Evolutionary conservation across 2,329 filamentous ascomycete species (phyloP), one percentile per base, ranked within the genome.

Genomic region (Furcasterigmium sp.): DNA sequence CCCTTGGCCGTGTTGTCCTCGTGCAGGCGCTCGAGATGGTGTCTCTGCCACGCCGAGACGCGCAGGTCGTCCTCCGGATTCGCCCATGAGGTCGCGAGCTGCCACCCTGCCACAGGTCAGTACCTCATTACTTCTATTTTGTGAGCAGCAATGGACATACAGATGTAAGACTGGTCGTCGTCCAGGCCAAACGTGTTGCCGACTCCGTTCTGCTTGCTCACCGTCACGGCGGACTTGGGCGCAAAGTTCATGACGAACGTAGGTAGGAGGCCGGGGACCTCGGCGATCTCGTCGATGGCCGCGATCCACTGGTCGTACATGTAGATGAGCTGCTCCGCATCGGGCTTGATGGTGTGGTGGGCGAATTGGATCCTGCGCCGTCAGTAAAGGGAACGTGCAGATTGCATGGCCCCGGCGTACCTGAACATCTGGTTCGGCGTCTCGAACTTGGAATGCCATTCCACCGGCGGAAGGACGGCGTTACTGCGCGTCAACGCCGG

Each of bases 101-200:
- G 64, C 61, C 59, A 68, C 30, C 57, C 64, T 68, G 19, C 17
- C 11, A 39, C 10, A 10, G 2, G 17, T 38, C 15, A 38, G 36
- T 26, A 8, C 7, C n/a, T n/a, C n/a, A n/a, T n/a, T n/a, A n/a
- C n/a, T n/a, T 7, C 3, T 14, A 6, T 17, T 13, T 4, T 13
- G 14, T 28, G 20, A 20, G 14, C 20, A 15, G 23, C 23, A 7
- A 7, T 3, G 1, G 6, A 50, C 60, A 45, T 51, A 65, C 62
- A 49, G 8, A 65, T 61, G 4, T 47, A 43, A 15, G 59, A 51
- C 41, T 63, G 45, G 3, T 52, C 43, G n/a, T 53, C 54, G 2
- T 55, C 49, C 2, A 66, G 51, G 15, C 60, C 62, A 59, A 63
- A 68, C 0, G 60, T 53, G 41, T 69, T 68, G 2, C 65, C 65